Percentiles rank a stretch among this genome's conserved stretches.
These are phyloP conservation scores for Solanum piurae DNA, from an alignment of 257 asterid genomes.

Conservation along the genomic window DNA sequence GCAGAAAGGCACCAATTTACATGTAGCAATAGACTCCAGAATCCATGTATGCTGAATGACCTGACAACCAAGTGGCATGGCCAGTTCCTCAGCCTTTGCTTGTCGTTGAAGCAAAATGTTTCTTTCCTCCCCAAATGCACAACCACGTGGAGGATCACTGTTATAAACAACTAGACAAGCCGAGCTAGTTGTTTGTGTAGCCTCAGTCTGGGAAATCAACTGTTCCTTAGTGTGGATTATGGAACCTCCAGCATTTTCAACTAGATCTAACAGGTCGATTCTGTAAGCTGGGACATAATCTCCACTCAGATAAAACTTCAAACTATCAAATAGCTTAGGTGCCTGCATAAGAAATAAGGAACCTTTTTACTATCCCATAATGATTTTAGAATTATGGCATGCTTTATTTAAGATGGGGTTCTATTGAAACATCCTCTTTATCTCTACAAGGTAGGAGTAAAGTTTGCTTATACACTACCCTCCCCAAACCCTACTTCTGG, in stretches of 20 bases:
- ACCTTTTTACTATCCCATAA: not conserved
- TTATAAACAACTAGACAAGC: constrained; percentile 39
- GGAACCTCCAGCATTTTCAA: constrained; percentile 60
- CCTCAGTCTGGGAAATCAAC: constrained; percentile 1
- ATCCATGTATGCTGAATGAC: constrained; percentile 79
- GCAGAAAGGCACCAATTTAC: constrained; percentile 24
- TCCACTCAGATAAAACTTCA: constrained; percentile 49
- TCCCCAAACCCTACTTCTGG: not conserved
- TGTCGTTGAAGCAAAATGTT: constrained; percentile 17
- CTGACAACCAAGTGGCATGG: constrained; percentile 18
- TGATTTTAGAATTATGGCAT: not conserved
- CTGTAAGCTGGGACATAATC: constrained; percentile 54
- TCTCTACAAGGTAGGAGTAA: not conserved
- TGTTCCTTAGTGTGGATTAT: constrained; percentile 31
- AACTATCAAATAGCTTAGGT: constrained; percentile 57
- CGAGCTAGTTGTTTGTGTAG: constrained; percentile 3
- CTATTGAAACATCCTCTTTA: not conserved
- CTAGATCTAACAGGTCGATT: constrained; percentile 46
- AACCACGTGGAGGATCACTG: constrained; percentile 26
- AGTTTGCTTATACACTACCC: not conserved
- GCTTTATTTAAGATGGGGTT: not conserved
- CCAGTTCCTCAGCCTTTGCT: constrained; percentile 37
- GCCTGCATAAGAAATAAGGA: constrained; percentile 28
- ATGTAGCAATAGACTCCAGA: constrained; percentile 76
- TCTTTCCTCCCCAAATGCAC: constrained; percentile 22